phyloP scores from a whole-genome alignment of 78 protist genomes.

The Pigoraptor vietnamica region DNA sequence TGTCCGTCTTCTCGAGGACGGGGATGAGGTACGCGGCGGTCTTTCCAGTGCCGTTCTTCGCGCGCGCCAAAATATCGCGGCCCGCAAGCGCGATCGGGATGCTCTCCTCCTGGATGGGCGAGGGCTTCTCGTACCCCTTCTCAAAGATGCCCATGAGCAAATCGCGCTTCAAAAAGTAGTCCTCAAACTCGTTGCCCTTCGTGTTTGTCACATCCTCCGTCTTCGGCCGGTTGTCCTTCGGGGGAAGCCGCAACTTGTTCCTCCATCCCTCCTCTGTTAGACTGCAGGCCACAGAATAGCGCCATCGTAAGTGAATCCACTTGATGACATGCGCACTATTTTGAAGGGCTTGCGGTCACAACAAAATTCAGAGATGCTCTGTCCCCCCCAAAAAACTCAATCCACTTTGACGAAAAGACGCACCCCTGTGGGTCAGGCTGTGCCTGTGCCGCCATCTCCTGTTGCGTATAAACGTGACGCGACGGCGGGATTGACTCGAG shows the following conservation, averaged over 20 bases:
- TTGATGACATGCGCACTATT: no score
- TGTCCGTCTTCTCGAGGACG: conserved; percentile 5
- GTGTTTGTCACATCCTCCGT: conserved; percentile 90
- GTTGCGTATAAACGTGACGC: no score
- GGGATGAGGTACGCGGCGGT: conserved; percentile 76
- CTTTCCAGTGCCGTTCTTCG: conserved; percentile 77
- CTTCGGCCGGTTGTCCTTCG: not conserved
- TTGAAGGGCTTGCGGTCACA: no score
- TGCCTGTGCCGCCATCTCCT: no score
- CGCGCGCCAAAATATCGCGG: not conserved
- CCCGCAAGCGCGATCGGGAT: not conserved
- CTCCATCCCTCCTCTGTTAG: not conserved
- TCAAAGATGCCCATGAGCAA: conserved; percentile 95
- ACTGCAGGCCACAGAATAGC: not conserved
- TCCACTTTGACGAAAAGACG: no score
- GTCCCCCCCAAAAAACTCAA: no score
- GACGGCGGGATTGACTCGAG: no score
- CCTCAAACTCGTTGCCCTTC: conserved; percentile 86
- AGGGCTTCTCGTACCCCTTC: conserved; percentile 94
- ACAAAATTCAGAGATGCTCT: no score
- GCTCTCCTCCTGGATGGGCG: conserved; percentile 97
- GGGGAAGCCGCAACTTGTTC: not conserved
- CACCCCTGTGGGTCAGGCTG: no score
- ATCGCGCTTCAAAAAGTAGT: conserved; percentile 88
- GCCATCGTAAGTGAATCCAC: not conserved